These are phyloP conservation scores for Pseudozyma sp. DNA, from an alignment of 1,284 basidiomycete genomes.

Conservation along the genomic window DNA sequence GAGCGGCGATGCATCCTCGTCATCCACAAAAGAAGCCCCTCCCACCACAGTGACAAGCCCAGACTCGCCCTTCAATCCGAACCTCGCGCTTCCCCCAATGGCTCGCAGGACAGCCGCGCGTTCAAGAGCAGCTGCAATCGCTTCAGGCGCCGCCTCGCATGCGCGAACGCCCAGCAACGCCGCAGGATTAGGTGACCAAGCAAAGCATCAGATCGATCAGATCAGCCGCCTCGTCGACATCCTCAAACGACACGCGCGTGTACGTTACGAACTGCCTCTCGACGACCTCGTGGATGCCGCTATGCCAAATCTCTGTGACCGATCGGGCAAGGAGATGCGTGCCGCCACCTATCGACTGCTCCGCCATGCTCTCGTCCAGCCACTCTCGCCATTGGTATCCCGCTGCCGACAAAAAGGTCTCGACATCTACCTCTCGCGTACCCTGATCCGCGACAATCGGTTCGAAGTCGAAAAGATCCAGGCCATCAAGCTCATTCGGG, in stretches of 20 bases:
- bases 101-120: conserved; percentile 38
- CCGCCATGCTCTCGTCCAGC: conserved; percentile 81
- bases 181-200: conserved; percentile 48
- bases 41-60: conserved; percentile 8
- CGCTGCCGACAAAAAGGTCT: conserved; percentile 76
- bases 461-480: conserved; percentile 89
- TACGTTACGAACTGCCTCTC: conserved; percentile 80
- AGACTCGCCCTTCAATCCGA: conserved; percentile 30
- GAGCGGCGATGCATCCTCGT: conserved; percentile 5
- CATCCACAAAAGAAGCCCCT: not conserved
- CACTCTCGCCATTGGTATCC: conserved; percentile 68
- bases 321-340: conserved; percentile 79
- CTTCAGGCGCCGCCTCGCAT: conserved; percentile 36
- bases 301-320: conserved; percentile 81
- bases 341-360: conserved; percentile 87
- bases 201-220: conserved; percentile 46
- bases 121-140: conserved; percentile 44
- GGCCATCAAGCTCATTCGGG: conserved; percentile 89
- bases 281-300: conserved; percentile 78
- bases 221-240: conserved; percentile 78
- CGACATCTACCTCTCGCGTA: conserved; percentile 88
- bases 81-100: conserved; percentile 33
- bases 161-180: conserved; percentile 55
- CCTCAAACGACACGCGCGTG: conserved; percentile 80
- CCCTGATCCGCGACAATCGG: conserved; percentile 85